A percentile compares a stretch with the other conserved stretches of the same genome.
These are phyloP conservation scores for Annulohypoxylon maeteangense DNA, from an alignment of 495 filamentous ascomycete genomes.

Conservation along the genomic window DNA sequence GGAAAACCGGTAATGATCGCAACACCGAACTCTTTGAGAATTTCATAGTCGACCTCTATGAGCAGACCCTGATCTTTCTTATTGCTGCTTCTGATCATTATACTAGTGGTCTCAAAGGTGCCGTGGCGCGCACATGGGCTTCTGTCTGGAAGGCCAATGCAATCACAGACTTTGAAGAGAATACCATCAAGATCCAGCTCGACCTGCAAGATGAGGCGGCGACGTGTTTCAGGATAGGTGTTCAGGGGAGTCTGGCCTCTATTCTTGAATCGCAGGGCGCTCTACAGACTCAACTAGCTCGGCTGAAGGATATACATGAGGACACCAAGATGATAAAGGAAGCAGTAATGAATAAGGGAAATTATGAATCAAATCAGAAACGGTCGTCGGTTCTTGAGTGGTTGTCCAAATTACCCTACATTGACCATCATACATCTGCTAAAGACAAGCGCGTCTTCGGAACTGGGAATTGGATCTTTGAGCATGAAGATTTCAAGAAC, in stretches of 20 bases:
- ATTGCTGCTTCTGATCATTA: background rate
- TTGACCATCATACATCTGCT: background rate
- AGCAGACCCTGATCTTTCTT: background rate
- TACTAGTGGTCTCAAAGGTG: background rate
- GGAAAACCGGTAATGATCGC: background rate
- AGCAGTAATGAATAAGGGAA: background rate
- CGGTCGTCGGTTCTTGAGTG: background rate
- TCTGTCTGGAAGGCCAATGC: background rate
- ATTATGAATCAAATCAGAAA: background rate
- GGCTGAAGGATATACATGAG: too few species aligned
- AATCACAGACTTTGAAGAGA: background rate
- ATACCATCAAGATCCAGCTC: background rate
- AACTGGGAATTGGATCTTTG: background rate
- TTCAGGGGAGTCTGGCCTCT: background rate
- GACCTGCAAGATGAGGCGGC: background rate
- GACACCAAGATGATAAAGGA: too few species aligned
- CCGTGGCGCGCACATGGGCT: background rate
- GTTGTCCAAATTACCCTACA: background rate
- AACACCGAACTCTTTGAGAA: background rate
- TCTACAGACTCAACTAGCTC: background rate
- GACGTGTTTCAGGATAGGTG: background rate
- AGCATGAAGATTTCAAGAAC: background rate
- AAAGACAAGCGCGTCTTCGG: background rate
- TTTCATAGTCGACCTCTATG: background rate
- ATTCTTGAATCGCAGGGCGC: background rate